Percentiles rank a stretch among this genome's conserved stretches.
Conservation (phyloP, 768 basidiomycete genomes). For the Favolaschia claudopus region DNA sequence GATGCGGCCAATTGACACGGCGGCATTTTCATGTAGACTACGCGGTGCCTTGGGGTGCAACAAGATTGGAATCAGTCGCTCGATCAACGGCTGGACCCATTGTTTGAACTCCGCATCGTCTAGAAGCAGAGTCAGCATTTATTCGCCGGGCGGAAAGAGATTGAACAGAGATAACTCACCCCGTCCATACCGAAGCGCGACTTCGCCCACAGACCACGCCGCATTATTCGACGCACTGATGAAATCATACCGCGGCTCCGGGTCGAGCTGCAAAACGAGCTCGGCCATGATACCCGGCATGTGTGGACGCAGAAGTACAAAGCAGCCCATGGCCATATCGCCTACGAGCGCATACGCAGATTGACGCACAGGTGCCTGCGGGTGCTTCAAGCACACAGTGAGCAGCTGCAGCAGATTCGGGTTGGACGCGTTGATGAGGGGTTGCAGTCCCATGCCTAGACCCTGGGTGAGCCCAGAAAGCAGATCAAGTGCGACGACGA, state of each 20-base stretch:
- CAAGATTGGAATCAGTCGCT: slow-evolving; percentile 91
- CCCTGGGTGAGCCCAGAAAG: slow-evolving; percentile 96
- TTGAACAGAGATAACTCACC: slow-evolving; percentile 53
- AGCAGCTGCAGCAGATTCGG: slow-evolving; percentile 85
- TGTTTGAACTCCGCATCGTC: slow-evolving; percentile 89
- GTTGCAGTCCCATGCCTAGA: slow-evolving; percentile 79
- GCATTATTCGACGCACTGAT: slow-evolving; percentile 99
- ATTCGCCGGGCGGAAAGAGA: neutral
- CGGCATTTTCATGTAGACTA: slow-evolving; percentile 96
- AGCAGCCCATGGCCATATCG: slow-evolving; percentile 97
- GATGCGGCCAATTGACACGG: slow-evolving; percentile 96
- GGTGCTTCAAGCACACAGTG: slow-evolving; percentile 91
- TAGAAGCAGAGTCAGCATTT: slow-evolving; percentile 34
- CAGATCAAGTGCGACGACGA: slow-evolving; percentile 97
- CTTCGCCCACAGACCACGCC: slow-evolving; percentile 99
- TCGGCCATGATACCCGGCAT: slow-evolving; percentile 91
- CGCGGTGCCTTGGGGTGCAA: slow-evolving; percentile 92
- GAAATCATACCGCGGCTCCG: slow-evolving; percentile 92
- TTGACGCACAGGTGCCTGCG: slow-evolving; percentile 94
- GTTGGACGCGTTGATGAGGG: slow-evolving; percentile 70
- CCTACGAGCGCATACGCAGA: slow-evolving; percentile 98
- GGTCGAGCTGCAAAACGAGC: slow-evolving; percentile 88
- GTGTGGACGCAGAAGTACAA: slow-evolving; percentile 81
- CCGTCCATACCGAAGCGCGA: slow-evolving; percentile 89
- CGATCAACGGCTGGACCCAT: slow-evolving; percentile 88